Evolutionary conservation across 305 asterid species (phyloP), one percentile per base, ranked within the genome.

Genomic region (Lippia alba): DNA sequence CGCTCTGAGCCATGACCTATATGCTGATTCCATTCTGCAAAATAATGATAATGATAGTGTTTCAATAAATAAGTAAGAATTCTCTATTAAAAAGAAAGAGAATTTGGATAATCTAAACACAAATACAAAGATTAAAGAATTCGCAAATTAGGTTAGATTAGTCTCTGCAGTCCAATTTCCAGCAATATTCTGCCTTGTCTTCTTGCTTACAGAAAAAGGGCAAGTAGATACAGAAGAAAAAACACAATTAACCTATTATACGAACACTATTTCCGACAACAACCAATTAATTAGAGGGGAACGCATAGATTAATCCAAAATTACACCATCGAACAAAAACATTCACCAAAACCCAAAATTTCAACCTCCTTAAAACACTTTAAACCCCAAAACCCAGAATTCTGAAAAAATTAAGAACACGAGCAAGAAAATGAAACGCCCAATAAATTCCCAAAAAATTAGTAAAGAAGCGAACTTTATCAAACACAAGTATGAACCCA

Each of bases 1-100:
- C 74, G 91, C 90, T 74, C 86, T 74, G 41, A 82, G 71, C 96
- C 96, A 92, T 56, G 78, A 72, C 77, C 97, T 79, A 68, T 83
- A 88, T 65, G 84, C 85, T 17, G 96, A 92, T 78, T 87, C 96
- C 97, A 92, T 89, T 85, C 97, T 92, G 83, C 56, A 61, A 67
- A 83, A 64, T 8, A 51, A 70, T 39, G 64, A n/a, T 34, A 9
- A 44, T 12, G 48, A 34, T 24, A 54, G 0, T 41, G 48, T 8
- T 19, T 33, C 5, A 12, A 33, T 4, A 36, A 16, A 15, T 9
- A 8, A 60, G 9, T 33, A 56, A 51, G 32, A 24, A 10, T 36
- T 36, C 9, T 2, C 9, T 36, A 36, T 5, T 36, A 20, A 17
- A 17, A 30, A 53, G 50, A 45, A 15, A 67, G 50, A 41, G 2